Percentiles rank a stretch among this genome's conserved stretches.
phyloP scores from a whole-genome alignment of 2,329 filamentous ascomycete species.

The Trichoderma breve region DNA sequence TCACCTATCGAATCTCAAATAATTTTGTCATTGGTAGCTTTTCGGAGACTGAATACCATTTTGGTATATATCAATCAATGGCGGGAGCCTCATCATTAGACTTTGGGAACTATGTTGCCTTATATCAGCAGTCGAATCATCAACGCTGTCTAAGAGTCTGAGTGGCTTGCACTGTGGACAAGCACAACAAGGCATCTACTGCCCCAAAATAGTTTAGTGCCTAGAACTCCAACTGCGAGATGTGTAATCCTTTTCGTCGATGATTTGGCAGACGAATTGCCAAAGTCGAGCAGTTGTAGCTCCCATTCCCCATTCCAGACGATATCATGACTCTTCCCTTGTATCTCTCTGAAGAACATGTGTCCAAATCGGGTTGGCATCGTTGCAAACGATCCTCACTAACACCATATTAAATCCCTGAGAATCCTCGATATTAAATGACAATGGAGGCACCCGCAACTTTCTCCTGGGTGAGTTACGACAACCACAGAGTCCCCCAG shows the following conservation, averaged over 20 bases:
- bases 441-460: background rate
- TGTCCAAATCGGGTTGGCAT: background rate
- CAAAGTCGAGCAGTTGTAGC: background rate
- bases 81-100: background rate
- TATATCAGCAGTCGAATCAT: background rate
- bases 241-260: background rate
- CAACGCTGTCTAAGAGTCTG: background rate
- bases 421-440: background rate
- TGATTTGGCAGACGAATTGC: background rate
- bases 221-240: background rate
- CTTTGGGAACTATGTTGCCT: background rate
- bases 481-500: constrained; percentile 5
- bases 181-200: background rate
- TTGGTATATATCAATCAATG: background rate
- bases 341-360: background rate
- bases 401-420: background rate
- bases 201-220: background rate
- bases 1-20: background rate
- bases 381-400: background rate
- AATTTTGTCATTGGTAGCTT: background rate
- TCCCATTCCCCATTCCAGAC: background rate
- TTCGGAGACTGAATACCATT: background rate
- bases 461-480: constrained; percentile 10
- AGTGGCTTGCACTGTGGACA: background rate
- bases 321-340: background rate